Conservation (phyloP, 1,139 yeast species). For the Candida dubliniensis region DNA sequence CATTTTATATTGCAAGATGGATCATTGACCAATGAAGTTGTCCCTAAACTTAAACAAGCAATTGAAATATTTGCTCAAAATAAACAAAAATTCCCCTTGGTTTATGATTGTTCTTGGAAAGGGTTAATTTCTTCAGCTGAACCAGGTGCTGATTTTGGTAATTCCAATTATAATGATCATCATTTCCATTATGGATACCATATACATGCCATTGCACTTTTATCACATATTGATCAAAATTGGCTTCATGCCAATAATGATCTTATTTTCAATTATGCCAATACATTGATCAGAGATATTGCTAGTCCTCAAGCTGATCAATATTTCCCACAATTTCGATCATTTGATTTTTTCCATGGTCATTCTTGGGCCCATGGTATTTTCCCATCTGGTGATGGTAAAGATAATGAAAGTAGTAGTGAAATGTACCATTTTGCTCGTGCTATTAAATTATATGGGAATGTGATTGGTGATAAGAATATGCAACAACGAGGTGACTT, state of each 20-base stretch:
- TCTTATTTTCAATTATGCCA: slow-evolving; percentile 31
- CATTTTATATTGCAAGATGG: slow-evolving; percentile 55
- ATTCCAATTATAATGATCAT: slow-evolving; percentile 75
- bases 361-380: slow-evolving; percentile 51
- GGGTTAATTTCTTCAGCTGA: slow-evolving; percentile 74
- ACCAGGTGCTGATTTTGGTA: slow-evolving; percentile 71
- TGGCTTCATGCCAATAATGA: slow-evolving; percentile 31
- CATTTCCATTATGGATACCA: slow-evolving; percentile 83
- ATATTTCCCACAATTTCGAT: slow-evolving; percentile 41
- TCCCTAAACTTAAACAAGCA: slow-evolving; percentile 57
- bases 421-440: slow-evolving; percentile 49
- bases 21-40: slow-evolving; percentile 39
- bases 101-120: slow-evolving; percentile 68
- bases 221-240: slow-evolving; percentile 52
- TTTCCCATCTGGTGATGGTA: slow-evolving; percentile 46
- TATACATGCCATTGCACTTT: slow-evolving; percentile 68
- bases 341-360: slow-evolving; percentile 49
- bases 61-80: slow-evolving; percentile 60
- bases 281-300: slow-evolving; percentile 39
- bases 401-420: slow-evolving; percentile 48
- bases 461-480: slow-evolving; percentile 29
- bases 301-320: slow-evolving; percentile 40
- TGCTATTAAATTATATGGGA: slow-evolving; percentile 43
- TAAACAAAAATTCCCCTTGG: slow-evolving; percentile 59
- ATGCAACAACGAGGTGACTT: slow-evolving; percentile 43